phyloP scores from a whole-genome alignment of 139 green algal species.

The Tetraselmis striata region DNA sequence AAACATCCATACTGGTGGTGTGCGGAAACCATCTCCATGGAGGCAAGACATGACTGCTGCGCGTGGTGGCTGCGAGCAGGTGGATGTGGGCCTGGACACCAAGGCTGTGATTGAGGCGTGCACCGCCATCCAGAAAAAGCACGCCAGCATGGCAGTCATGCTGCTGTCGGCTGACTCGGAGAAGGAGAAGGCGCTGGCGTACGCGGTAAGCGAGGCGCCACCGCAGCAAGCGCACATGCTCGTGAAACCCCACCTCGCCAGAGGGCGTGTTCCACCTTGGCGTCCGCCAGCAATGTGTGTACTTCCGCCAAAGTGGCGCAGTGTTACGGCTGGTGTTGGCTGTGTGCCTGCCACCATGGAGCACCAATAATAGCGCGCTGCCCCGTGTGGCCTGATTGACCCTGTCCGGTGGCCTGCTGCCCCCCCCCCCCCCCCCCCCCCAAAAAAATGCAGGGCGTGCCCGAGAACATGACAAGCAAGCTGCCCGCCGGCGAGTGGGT shows the following conservation, averaged over 20 bases:
- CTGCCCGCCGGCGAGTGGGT: slow-evolving; percentile 78
- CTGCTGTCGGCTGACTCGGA: slow-evolving; percentile 51
- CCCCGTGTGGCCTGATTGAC: too few relatives aligned
- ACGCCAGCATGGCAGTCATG: slow-evolving; percentile 50
- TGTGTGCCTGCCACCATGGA: too few relatives aligned
- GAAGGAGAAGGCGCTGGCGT: slow-evolving; percentile 64
- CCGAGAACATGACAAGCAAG: slow-evolving; percentile 43
- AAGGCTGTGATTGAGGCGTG: slow-evolving; percentile 65
- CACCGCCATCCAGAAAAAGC: slow-evolving; percentile 44
- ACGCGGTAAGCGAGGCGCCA: slow-evolving; percentile 3
- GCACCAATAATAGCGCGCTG: too few relatives aligned
- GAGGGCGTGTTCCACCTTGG: too few relatives aligned
- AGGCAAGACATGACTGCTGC: slow-evolving; percentile 32
- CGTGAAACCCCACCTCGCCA: too few relatives aligned
- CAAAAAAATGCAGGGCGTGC: slow-evolving; percentile 69
- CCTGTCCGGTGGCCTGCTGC: too few relatives aligned
- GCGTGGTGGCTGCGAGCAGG: slow-evolving; percentile 25
- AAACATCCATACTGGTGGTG: too few relatives aligned
- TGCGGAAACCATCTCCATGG: neutral
- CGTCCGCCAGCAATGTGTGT: too few relatives aligned
- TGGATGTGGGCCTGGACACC: slow-evolving; percentile 61
- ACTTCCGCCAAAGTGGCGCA: too few relatives aligned
- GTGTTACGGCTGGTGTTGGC: too few relatives aligned
- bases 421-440: too few relatives aligned
- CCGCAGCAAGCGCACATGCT: too few relatives aligned